Conservation (phyloP, 2,329 filamentous ascomycete species). For the Fusarium proliferatum region DNA sequence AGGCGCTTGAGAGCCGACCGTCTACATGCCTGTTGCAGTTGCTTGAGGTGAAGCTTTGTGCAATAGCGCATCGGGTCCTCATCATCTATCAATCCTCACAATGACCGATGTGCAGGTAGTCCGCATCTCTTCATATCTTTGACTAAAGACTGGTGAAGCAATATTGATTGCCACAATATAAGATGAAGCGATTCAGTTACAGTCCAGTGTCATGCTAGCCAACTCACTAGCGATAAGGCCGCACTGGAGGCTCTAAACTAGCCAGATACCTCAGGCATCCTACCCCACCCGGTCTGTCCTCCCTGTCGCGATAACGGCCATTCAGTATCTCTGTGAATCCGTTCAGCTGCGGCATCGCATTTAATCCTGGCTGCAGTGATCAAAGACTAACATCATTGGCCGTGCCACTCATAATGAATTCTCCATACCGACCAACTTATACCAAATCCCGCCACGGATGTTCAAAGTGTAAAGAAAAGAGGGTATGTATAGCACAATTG, state of each 20-base stretch:
- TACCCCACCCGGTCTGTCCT: background rate
- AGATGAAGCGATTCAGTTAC: background rate
- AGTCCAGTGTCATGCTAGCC: background rate
- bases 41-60: no score
- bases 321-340: background rate
- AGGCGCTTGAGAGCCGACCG: background rate
- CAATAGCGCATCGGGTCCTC: background rate
- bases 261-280: background rate
- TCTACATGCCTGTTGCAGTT: no score
- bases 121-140: accelerated
- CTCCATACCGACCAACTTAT: background rate
- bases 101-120: background rate
- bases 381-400: no score
- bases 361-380: background rate
- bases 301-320: background rate
- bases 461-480: background rate
- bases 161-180: background rate
- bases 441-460: background rate
- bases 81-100: background rate
- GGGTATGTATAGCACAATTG: background rate
- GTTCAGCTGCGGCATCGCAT: background rate
- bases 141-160: background rate
- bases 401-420: background rate
- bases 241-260: background rate
- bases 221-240: background rate